Percentiles rank a stretch among this genome's conserved stretches.
Evolutionary conservation across 2,329 filamentous ascomycete species (phyloP).

Genomic region (Arthrobotrys sphaeroides): DNA sequence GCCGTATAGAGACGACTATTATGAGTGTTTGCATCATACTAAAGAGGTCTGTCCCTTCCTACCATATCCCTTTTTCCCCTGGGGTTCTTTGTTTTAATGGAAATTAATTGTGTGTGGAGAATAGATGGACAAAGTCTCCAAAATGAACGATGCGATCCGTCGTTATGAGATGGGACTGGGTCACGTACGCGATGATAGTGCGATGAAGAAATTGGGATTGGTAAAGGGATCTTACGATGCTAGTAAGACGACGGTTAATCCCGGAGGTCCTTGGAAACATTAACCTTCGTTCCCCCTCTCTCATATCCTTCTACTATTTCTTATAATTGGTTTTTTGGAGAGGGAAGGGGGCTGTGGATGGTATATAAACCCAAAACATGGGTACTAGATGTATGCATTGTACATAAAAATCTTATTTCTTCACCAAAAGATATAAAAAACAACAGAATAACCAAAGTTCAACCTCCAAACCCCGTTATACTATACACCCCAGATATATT

Average conservation of each 20-base stretch:
- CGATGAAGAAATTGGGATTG: conserved; percentile 31
- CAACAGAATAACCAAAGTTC: no score
- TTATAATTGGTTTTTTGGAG: neutral
- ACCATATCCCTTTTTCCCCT: no score
- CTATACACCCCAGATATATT: no score
- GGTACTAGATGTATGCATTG: no score
- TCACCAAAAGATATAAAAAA: no score
- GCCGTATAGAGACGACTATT: conserved; percentile 91
- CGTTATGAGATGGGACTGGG: conserved; percentile 45
- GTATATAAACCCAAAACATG: no score
- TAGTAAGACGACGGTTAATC: conserved; percentile 24
- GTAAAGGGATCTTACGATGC: conserved; percentile 44
- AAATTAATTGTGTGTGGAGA: no score
- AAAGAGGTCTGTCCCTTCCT: conserved; percentile 97
- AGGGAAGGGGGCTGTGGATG: neutral
- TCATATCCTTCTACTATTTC: neutral
- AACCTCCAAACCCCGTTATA: no score
- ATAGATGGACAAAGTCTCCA: conserved; percentile 38
- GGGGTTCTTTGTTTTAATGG: no score
- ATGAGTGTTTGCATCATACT: conserved; percentile 97
- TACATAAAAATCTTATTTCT: no score
- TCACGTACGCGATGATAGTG: conserved; percentile 20
- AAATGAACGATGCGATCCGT: conserved; percentile 42
- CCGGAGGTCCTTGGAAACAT: conserved; percentile 30
- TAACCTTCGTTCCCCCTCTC: neutral